phyloP scores from a whole-genome alignment of 495 filamentous ascomycete species.

The Xylaria nigripes region DNA sequence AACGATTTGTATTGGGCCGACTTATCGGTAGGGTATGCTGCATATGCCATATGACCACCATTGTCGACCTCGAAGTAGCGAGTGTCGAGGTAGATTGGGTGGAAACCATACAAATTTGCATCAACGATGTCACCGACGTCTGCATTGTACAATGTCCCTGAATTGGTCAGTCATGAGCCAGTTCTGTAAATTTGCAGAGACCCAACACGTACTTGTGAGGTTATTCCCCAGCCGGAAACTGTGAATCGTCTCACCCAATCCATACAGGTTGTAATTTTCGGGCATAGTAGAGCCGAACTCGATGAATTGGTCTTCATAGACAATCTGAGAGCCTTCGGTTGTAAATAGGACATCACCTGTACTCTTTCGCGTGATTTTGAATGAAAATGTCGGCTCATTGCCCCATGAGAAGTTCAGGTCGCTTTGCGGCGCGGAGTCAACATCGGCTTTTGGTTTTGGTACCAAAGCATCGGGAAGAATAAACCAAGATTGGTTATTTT shows the following conservation, averaged over 20 bases:
- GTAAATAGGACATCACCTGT: conserved; percentile 65
- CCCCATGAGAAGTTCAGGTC: conserved; percentile 54
- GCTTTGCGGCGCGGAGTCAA: conserved; percentile 19
- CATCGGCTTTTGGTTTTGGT: conserved; percentile 46
- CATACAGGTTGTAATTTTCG: conserved; percentile 68
- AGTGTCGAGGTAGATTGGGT: conserved; percentile 80
- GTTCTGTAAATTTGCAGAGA: background rate
- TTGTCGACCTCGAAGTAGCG: conserved; percentile 51
- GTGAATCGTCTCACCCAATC: conserved; percentile 74
- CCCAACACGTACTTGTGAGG: conserved; percentile 52
- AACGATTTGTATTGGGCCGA: conserved; percentile 51
- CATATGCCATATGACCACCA: conserved; percentile 44
- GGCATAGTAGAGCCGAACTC: conserved; percentile 65
- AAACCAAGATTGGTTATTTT: conserved; percentile 60
- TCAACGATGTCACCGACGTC: conserved; percentile 57
- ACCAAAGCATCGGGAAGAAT: conserved; percentile 57
- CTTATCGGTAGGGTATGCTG: conserved; percentile 45
- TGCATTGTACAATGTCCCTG: conserved; percentile 60
- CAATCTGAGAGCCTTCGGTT: conserved; percentile 54
- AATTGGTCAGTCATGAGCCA: background rate
- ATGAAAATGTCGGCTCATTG: conserved; percentile 64
- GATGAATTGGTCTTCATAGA: conserved; percentile 79
- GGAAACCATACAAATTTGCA: conserved; percentile 72
- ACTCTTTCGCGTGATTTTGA: conserved; percentile 55
- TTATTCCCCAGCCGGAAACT: conserved; percentile 63